Evolutionary conservation across 2,329 filamentous ascomycete species (phyloP).

Genomic region (Paecilomyces sp.): DNA sequence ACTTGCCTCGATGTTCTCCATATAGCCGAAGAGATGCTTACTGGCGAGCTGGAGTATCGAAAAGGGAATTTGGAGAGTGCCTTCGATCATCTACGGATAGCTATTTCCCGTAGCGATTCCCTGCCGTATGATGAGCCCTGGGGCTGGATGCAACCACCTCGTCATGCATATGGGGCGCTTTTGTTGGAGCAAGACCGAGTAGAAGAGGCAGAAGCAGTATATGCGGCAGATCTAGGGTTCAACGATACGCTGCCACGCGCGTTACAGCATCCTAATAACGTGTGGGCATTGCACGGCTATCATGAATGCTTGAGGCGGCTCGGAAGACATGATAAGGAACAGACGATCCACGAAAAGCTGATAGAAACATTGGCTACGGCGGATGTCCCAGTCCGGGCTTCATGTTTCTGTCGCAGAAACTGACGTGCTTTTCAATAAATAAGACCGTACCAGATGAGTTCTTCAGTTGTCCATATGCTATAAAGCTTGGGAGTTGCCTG

Average conservation of each 20-base stretch:
- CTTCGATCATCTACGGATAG: slow-evolving; percentile 51
- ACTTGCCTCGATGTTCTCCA: slow-evolving; percentile 55
- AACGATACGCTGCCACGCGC: slow-evolving; percentile 28
- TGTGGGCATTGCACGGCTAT: slow-evolving; percentile 66
- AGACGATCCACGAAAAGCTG: slow-evolving; percentile 39
- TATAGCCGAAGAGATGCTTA: slow-evolving; percentile 58
- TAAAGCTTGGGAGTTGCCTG: not conserved
- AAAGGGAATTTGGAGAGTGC: slow-evolving; percentile 51
- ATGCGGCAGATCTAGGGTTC: slow-evolving; percentile 52
- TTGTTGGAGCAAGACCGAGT: slow-evolving; percentile 59
- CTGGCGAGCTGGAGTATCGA: slow-evolving; percentile 68
- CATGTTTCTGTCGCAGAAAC: slow-evolving; percentile 43
- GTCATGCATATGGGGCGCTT: slow-evolving; percentile 64
- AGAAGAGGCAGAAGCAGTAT: slow-evolving; percentile 49
- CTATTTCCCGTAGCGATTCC: slow-evolving; percentile 51
- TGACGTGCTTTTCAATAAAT: not conserved
- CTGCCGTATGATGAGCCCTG: slow-evolving; percentile 68
- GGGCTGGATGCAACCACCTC: slow-evolving; percentile 71
- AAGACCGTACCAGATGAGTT: not conserved
- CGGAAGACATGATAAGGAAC: slow-evolving; percentile 25
- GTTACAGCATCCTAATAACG: slow-evolving; percentile 60
- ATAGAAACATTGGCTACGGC: slow-evolving; percentile 44
- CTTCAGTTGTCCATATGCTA: not conserved
- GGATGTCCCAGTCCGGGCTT: slow-evolving; percentile 49
- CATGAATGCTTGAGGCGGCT: slow-evolving; percentile 58